Evolutionary conservation across 768 basidiomycete species (phyloP), one percentile per base, ranked within the genome.

Genomic region (Panus rudis): DNA sequence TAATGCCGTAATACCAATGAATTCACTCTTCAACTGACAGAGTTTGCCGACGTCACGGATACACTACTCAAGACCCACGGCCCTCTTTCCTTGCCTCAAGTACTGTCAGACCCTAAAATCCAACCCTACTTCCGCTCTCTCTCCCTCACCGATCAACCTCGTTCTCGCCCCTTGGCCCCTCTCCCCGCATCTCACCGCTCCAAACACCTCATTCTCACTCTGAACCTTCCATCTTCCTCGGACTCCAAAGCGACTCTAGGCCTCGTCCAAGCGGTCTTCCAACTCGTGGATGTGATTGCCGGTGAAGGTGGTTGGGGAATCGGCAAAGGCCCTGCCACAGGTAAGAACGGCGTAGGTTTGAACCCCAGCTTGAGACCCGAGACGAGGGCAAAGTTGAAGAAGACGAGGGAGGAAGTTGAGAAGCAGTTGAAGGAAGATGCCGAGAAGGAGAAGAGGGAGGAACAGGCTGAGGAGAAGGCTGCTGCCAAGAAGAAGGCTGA

Each of bases 141-240:
- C 51, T 80, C 90, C 37, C 85, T 92, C 42, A 90, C 92, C 20
- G 92, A 96, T 67, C 87, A 91, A 56, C 88, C 92, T 6, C 70
- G 80, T 41, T 70, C 72, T 19, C 79, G 85, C 42, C 92, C 92
- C 1, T 47, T 55, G 1, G 59, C 65, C 2, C 73, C 78, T 1
- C 46, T 81, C 32, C 55, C 73, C 4, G 60, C 76, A 28, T 62
- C 69, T 37, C 62, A 76, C 32, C 73, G 75, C 47, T 71, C 78
- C 53, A 87, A 90, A 56, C 88, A 84, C 52, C 70, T 94, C 55
- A 73, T 88, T 40, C 71, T 96, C 40, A 76, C 73, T 31, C 65
- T 93, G 38, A 57, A 59, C 24, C 64, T 76, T 16, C 85, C 87
- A 4, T 63, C 75, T 22, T 21, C 71, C 0, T 64, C 71, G 2